These are phyloP conservation scores for Aegilops umbellulata DNA, from an alignment of 176 grass and related monocot species.

Conservation along the genomic window DNA sequence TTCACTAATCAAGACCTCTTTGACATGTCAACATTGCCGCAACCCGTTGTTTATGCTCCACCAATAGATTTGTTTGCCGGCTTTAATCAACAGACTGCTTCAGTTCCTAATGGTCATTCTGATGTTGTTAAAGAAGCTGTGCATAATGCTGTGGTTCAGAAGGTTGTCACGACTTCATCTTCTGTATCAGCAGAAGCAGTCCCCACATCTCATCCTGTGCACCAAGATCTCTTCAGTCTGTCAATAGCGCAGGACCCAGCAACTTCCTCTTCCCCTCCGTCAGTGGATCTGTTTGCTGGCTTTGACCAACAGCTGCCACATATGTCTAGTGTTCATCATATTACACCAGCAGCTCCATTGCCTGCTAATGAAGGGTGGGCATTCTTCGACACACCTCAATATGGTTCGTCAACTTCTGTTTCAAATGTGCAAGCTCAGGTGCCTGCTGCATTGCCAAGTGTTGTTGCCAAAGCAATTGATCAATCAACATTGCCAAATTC, in stretches of 20 bases:
- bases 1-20: conserved; percentile 39
- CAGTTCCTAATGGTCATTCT: conserved; percentile 29
- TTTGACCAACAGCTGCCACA: conserved; percentile 53
- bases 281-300: conserved; percentile 66
- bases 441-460: conserved; percentile 34
- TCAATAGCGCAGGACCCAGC: conserved; percentile 32
- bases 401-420: conserved; percentile 32
- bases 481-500: conserved; percentile 30
- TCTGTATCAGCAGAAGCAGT: conserved; percentile 25
- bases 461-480: conserved; percentile 35
- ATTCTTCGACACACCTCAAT: conserved; percentile 65
- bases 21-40: conserved; percentile 44
- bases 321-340: conserved; percentile 39
- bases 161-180: conserved; percentile 12
- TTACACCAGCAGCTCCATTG: conserved; percentile 26
- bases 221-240: conserved; percentile 51
- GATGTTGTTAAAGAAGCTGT: conserved; percentile 32
- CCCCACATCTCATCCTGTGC: conserved; percentile 29
- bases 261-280: conserved; percentile 23
- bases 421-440: conserved; percentile 35
- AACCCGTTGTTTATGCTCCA: conserved; percentile 17
- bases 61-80: conserved; percentile 64
- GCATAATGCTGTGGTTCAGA: conserved; percentile 35
- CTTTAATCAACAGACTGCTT: conserved; percentile 48
- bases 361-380: conserved; percentile 80